These are phyloP conservation scores for Dillenia turbinata DNA, from an alignment of 164 flowering plant species.

Conservation along the genomic window DNA sequence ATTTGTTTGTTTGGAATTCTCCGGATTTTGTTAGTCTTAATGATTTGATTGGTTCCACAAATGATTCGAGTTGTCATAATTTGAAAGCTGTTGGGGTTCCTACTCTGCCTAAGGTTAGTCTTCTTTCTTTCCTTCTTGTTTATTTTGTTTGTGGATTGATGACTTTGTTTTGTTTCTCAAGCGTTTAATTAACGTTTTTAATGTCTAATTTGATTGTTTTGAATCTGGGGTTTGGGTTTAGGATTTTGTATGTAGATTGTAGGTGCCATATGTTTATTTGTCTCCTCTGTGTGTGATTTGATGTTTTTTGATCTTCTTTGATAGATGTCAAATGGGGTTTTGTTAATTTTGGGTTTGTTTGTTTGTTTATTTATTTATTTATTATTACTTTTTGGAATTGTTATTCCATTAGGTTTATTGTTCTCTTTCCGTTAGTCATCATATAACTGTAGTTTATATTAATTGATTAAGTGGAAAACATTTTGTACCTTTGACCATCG, in stretches of 20 bases:
- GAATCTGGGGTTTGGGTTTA: not conserved
- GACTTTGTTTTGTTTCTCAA: too few relatives aligned
- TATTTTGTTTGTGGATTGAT: not conserved
- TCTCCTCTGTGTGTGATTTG: not conserved
- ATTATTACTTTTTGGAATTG: constrained; percentile 3
- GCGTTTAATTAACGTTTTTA: too few relatives aligned
- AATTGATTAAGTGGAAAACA: too few relatives aligned
- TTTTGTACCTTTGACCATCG: too few relatives aligned
- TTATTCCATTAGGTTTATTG: too few relatives aligned
- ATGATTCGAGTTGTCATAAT: constrained; percentile 21
- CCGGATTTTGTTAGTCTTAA: constrained; percentile 45
- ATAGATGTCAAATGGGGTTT: not conserved
- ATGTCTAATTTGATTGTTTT: too few relatives aligned
- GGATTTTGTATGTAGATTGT: not conserved
- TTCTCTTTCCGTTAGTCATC: too few relatives aligned
- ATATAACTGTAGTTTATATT: too few relatives aligned
- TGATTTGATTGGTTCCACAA: constrained; percentile 44
- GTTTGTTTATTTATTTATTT: too few relatives aligned
- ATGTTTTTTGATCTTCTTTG: not conserved
- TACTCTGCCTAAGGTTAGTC: constrained; percentile 62
- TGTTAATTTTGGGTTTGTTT: not conserved
- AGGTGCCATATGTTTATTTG: not conserved
- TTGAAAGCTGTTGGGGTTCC: constrained; percentile 62
- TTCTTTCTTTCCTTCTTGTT: not conserved
- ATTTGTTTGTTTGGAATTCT: constrained; percentile 61